Evolutionary conservation across 805 yeast genomes (phyloP), one percentile per base, ranked within the genome.

Genomic region (Candida boleticola): DNA sequence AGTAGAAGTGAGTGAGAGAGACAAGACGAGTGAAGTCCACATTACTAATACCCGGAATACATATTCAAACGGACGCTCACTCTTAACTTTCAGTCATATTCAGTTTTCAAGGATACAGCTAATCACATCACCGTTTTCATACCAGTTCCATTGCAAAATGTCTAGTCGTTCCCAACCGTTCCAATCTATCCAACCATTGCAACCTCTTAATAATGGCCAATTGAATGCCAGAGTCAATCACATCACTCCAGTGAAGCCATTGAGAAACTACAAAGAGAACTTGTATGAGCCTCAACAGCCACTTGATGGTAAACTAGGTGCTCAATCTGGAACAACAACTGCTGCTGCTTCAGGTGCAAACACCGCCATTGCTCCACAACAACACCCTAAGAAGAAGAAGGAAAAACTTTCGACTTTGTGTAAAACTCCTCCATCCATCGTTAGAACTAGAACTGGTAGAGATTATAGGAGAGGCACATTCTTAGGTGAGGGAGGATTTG

Each of bases 401-500:
- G 96, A 89, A 61, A 92, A 92, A 63, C 73, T 89, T 32, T 85
- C 96, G 2, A 80, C 97, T 0, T 74, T 93, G 40, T 93, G 99
- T 65, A 88, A 89, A 64, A 93, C 99, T 2, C 99, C 99, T 2
- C 99, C 99, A 27, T 85, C 96, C 14, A 76, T 90, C 50, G 95
- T 93, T 51, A 78, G 92, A 52, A 88, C 93, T 33, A 79, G 90
- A 65, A 75, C 77, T 44, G 97, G 97, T 34, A 80, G 87, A 58
- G 95, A 89, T 53, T 93, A 86, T 64, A 88, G 85, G 49, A 79
- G 98, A 59, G 98, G 98, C 1, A 74, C 74, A 45, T 90, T 89
- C 55, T 72, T 93, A 27, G 99, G 99, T 29, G 98, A 92, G 68
- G 99, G 99, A 46, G 99, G 99, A 0, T 93, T 93, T 72, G 99